Evolutionary conservation across 495 filamentous ascomycete species (phyloP), one percentile per base, ranked within the genome.

Genomic region (Cryomyces antarcticus): DNA sequence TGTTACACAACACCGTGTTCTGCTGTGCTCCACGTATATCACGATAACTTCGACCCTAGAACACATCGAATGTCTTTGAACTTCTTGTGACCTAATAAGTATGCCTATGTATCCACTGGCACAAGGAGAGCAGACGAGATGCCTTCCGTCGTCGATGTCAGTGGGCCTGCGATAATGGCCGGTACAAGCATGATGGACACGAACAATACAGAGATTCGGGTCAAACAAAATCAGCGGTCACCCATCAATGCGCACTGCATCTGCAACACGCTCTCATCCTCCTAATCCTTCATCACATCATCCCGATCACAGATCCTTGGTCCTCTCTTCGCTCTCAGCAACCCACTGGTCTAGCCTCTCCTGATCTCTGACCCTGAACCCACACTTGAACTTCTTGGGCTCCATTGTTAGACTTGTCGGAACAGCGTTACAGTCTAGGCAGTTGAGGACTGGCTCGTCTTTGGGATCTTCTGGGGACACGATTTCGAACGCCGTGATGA

Each of bases 371-470:
- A 54, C 52, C 57, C 62, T 67, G 57, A 73, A 66, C 29, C 71
- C 69, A 11, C 49, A 57, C 47, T 62, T 58, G 55, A 81, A 81
- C n/a, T 68, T 66, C 65, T 78, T 79, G 6, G 77, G 76, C 53
- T 81, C 76, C 38, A 73, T 72, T 5, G 76, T 80, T 61, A 81
- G 56, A n/a, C 67, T 68, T 28, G 75, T 80, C 5, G 71, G 64
- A 33, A 71, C 68, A 5, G 65, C 55, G 61, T 79, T 81, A 49
- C 74, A 78, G 30, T 73, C 67, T 41, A 81, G 62, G 5, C 68
- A 61, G 58, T 80, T 60, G 49, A 81, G 45, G 13, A 78, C 64
- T 1, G 76, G 70, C 6, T 47, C 48, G 52, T 78, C 71, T 11
- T 48, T 56, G 49, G 68, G 62, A 10, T 63, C 63, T 41, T 52